These are phyloP conservation scores for Prinsepia uniflora DNA, from an alignment of 306 rosid species.

Conservation along the genomic window DNA sequence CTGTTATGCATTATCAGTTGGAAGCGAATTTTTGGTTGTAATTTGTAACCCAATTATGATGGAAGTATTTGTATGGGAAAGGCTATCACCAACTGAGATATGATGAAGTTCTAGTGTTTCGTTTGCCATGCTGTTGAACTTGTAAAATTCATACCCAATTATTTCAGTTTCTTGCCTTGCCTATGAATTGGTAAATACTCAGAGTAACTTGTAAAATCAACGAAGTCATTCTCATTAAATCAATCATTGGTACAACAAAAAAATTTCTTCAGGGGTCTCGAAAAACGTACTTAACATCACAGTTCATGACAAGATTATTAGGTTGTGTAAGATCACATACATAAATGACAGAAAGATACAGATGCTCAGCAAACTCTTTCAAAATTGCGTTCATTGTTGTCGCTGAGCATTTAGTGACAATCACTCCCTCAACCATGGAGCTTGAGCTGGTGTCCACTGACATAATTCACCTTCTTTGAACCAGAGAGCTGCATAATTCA, in stretches of 20 bases:
- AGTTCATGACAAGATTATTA: constrained; percentile 2
- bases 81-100: background rate
- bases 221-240: background rate
- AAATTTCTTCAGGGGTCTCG: background rate
- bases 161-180: too few relatives aligned
- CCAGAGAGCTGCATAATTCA: constrained; percentile 67
- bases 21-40: constrained; percentile 2
- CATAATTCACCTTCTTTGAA: constrained; percentile 81
- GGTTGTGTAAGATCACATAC: background rate
- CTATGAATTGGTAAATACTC: background rate
- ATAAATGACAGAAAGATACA: background rate
- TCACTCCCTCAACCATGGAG: constrained; percentile 82
- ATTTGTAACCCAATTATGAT: constrained; percentile 7
- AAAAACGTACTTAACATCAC: constrained; percentile 15
- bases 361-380: constrained; percentile 13
- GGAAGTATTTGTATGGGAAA: background rate
- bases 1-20: background rate
- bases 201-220: background rate
- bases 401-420: constrained; percentile 12
- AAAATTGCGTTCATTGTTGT: constrained; percentile 22
- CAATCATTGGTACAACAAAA: background rate
- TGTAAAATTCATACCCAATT: too few relatives aligned
- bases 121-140: background rate
- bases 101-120: background rate
- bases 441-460: constrained; percentile 68